phyloP scores from a whole-genome alignment of 768 basidiomycete genomes.

The Tylopilus intermedius region DNA sequence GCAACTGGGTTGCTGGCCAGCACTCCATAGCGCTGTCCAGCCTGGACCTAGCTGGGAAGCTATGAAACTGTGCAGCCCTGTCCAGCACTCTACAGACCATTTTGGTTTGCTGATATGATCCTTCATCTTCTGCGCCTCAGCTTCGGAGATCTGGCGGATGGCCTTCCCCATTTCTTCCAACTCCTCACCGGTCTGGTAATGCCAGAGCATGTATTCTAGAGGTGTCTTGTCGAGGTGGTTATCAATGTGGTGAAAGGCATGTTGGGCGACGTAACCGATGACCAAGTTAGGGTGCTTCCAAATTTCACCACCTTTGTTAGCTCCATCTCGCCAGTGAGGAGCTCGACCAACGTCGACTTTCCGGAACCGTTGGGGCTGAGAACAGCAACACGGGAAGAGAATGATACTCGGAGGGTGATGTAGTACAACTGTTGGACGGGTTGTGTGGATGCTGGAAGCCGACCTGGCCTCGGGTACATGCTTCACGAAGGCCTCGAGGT shows the following conservation, averaged over 20 bases:
- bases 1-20: too few species aligned
- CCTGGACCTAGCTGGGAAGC: too few species aligned
- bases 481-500: conserved; percentile 91
- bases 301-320: conserved; percentile 94
- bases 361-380: conserved; percentile 99
- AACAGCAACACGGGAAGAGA: conserved; percentile 96
- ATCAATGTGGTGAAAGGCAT: conserved; percentile 99
- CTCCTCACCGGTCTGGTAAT: conserved; percentile 99
- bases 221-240: conserved; percentile 98
- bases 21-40: too few species aligned
- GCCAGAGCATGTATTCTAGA: conserved; percentile 99
- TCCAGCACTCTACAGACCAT: too few species aligned
- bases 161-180: conserved; percentile 95
- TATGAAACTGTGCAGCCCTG: too few species aligned
- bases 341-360: conserved; percentile 95
- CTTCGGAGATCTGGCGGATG: conserved; percentile 77
- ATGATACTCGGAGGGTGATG: conserved; percentile 93
- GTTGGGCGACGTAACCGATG: conserved; percentile 98
- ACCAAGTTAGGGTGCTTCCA: conserved; percentile 99
- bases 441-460: conserved; percentile 94
- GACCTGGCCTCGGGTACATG: conserved; percentile 95
- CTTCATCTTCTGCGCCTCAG: conserved; percentile 94
- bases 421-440: conserved; percentile 87
- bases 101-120: too few species aligned
- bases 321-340: conserved; percentile 95